Base-by-base conservation (phyloP, 306 rosid genomes). In the Morella rubra region DNA sequence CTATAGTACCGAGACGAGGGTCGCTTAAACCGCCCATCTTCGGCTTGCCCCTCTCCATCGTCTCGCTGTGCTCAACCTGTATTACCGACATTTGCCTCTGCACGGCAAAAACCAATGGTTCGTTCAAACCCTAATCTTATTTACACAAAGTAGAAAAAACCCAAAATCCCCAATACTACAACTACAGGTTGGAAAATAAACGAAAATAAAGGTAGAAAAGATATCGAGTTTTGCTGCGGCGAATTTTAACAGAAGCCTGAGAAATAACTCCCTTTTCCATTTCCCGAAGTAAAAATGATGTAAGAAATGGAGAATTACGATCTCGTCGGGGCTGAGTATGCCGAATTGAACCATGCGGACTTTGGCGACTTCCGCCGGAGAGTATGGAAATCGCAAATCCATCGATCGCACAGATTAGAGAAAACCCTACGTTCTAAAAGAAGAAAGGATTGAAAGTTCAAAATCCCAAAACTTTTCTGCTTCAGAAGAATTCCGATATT, bases 11-110 rank as follows among this genome's bases (percentile, higher is more conserved):
- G 1, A 96, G 91, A 67, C 98, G 85, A 18, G 96, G 96, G 73
- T 96, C 99, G 50, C 99, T 96, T 71, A 96, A 77, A 49, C 99
- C 99, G 22, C 84, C 96, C 56, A 88, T 52, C 85, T 96, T 96
- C 1, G 99, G 98, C 79, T 95, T 95, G 0, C 99, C 99, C 60
- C 92, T 83, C 85, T 90, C 85, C 73, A 93, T 95, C 0, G 99
- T 95, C 88, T 95, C 99, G 7, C 97, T 84, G 46, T 92, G 96
- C 85, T 92, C 97, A 73, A 95, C 89, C 88, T 89, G 97, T 76
- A 95, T 96, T 6, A 91, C 98, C 20, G 99, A 93, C 99, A 95
- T 92, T 89, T 95, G 99, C 80, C 99, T 86, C 99, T 95, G 97
- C 89, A 80, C 76, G 61, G 65, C 77, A 81, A 82, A 45, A 19